phyloP scores from a whole-genome alignment of 1,284 basidiomycete genomes.

The Xanthoconium separans region DNA sequence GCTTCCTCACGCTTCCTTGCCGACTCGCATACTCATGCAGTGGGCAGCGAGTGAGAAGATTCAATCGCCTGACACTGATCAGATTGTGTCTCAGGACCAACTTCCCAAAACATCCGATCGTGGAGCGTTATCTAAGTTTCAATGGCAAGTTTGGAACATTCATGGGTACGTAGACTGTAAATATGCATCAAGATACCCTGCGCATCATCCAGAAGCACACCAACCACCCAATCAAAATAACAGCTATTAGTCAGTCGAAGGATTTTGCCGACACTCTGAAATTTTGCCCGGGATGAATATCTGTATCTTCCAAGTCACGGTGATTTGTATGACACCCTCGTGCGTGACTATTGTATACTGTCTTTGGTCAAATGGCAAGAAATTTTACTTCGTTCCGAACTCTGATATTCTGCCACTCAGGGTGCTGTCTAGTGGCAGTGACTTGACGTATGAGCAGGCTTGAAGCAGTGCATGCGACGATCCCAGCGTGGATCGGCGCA shows the following conservation, averaged over 20 bases:
- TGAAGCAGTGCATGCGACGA: conserved; percentile 4
- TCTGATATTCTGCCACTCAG: conserved; percentile 78
- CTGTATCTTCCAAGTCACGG: conserved; percentile 99
- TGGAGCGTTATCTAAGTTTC: conserved; percentile 85
- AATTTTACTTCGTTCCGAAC: conserved; percentile 98
- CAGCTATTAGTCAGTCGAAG: conserved; percentile 94
- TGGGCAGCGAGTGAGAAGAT: conserved; percentile 87
- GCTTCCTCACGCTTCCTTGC: conserved; percentile 33
- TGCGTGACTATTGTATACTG: conserved; percentile 92
- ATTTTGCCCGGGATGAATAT: conserved; percentile 75
- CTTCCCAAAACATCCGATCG: conserved; percentile 64
- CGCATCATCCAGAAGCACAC: conserved; percentile 98
- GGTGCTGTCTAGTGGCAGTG: conserved; percentile 96
- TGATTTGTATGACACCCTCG: conserved; percentile 90
- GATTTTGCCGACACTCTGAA: conserved; percentile 92
- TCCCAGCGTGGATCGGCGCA: conserved; percentile 70
- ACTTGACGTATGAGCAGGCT: conserved; percentile 36
- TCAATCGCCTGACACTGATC: conserved; percentile 85
- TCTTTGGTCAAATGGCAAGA: conserved; percentile 91
- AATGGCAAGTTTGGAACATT: conserved; percentile 97
- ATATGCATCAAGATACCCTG: conserved; percentile 93
- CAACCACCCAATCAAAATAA: conserved; percentile 91
- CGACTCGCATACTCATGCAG: conserved; percentile 8
- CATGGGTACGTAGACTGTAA: conserved; percentile 70
- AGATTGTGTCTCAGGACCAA: conserved; percentile 84